Evolutionary conservation across 1,284 basidiomycete species (phyloP), one percentile per base, ranked within the genome.

Genomic region (Sporisorium exsertum): DNA sequence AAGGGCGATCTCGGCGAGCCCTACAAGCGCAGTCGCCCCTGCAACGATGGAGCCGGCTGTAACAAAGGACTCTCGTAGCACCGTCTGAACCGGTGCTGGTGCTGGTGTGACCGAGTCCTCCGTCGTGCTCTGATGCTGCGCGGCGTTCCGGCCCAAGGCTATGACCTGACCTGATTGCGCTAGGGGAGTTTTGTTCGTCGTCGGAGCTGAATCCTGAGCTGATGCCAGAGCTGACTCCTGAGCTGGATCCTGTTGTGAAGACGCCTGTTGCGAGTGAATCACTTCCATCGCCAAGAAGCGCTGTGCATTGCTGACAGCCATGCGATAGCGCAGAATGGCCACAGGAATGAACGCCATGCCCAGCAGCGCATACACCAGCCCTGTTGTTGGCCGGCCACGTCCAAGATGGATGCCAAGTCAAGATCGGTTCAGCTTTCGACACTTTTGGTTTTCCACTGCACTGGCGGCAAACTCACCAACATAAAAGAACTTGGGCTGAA

Each of bases 11-110:
- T 93, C 92, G 12, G 91, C 89, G 0, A 87, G 85, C 2, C 89
- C 89, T 0, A 93, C 92, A 5, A 92, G 87, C 9, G 87, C 78
- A 0, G 91, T 88, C 7, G 93, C 89, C 8, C 88, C 86, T 1
- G 92, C 72, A 1, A 92, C 91, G 55, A 91, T 90, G 87, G 90
- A 89, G 6, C 93, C 93, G 15, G 93, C 92, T 0, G 92, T 93
- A n/a, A 91, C 84, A 82, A 93, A 94, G 15, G 92, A 92, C 24
- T 91, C 87, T 0, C 92, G 92, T 77, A 91, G 92, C 8, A 91
- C 87, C 7, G 75, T 58, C 22, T 46, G 63, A 1, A 66, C 50
- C 16, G 73, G 8, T 90, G 89, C 29, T 15, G 52, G 56, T 26
- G 66, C 35, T 9, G 42, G 42, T 35, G 40, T 88, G 35, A 87